A percentile compares a stretch with the other conserved stretches of the same genome.
Evolutionary conservation across 495 filamentous ascomycete species (phyloP).

Genomic region (Ascobolus immersus): DNA sequence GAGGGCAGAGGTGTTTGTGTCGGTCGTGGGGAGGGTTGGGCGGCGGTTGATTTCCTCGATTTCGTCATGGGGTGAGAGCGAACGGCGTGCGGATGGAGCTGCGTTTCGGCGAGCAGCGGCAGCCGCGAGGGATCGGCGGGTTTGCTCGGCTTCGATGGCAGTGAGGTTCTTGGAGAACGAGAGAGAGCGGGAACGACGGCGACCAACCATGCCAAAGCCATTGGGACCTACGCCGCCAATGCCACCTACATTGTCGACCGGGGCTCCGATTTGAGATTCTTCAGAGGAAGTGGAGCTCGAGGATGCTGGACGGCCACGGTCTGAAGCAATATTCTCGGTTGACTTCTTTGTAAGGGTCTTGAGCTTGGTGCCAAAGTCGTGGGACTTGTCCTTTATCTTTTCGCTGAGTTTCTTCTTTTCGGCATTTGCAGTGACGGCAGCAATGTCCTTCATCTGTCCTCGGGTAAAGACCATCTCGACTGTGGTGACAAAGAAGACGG

Average conservation of each 20-base stretch:
- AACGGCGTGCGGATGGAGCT: too few species aligned
- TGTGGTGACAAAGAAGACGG: conserved; percentile 45
- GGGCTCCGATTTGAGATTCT: background rate
- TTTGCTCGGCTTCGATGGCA: conserved; percentile 8
- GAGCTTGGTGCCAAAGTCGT: background rate
- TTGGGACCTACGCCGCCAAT: conserved; percentile 11
- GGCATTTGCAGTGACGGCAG: conserved; percentile 22
- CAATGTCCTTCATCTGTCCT: conserved; percentile 15
- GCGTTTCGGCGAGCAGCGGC: too few species aligned
- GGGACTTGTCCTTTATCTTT: conserved; percentile 7
- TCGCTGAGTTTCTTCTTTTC: conserved; percentile 9
- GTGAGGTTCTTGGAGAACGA: conserved; percentile 9
- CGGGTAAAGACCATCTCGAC: conserved; percentile 54
- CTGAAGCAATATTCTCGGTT: too few species aligned
- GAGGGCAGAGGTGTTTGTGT: conserved; percentile 2
- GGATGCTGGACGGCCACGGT: conserved; percentile 6
- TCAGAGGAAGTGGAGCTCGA: too few species aligned
- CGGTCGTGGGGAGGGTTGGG: conserved; percentile 2
- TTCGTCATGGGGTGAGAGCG: background rate
- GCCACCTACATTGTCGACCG: conserved; percentile 11
- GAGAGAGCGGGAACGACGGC: conserved; percentile 11
- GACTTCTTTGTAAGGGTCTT: background rate
- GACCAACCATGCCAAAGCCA: conserved; percentile 15
- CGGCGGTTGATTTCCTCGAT: conserved; percentile 1
- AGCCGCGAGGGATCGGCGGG: background rate